Base-by-base conservation (phyloP, 768 basidiomycete species). In the Termitomyces titanicus region DNA sequence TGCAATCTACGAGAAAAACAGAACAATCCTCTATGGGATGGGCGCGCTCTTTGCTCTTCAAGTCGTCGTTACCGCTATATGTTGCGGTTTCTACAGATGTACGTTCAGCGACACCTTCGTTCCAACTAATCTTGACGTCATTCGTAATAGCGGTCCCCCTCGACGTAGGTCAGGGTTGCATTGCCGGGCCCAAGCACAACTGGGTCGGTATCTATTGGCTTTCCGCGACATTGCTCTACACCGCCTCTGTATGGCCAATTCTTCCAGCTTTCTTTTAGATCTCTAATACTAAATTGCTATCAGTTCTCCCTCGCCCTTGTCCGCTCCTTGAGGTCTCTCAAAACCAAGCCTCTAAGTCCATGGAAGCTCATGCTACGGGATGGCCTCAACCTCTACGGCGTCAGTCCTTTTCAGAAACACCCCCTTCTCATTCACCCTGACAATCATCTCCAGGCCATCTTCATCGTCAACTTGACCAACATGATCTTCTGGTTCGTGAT, bases 301-400 rank as follows among this genome's bases (percentile, higher is more conserved):
- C 61, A 85, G 83, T 79, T 87, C 64, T 75, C 62, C 35, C 79
- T 89, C 25, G 86, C 88, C 3, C 66, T 88, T 47, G 68, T 66
- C 44, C 84, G 85, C 48, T 88, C 86, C 22, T 61, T 84, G 59
- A 66, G 72, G 47, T 87, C 86, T 2, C 80, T 85, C 59, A 55
- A 78, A 53, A 64, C 73, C 29, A 90, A 87, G 63, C 79, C 72
- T 1, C 70, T 91, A 52, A 77, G 74, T 52, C 75, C 78, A 29
- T 93, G 91, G 91, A 90, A 92, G 65, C 78, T 93, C 61, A 92
- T 92, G 89, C 87, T 93, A 57, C 89, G 92, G 57, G 91, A 93
- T 66, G 88, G 89, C 15, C 82, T 93, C 61, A 92, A 92, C 72
- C 83, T 93, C 56, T 93, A 92, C 64, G 88, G 81, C 54, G 85